Evolutionary conservation across 2,329 filamentous ascomycete genomes (phyloP), one percentile per base, ranked within the genome.

Genomic region (Colletotrichum somersetense): DNA sequence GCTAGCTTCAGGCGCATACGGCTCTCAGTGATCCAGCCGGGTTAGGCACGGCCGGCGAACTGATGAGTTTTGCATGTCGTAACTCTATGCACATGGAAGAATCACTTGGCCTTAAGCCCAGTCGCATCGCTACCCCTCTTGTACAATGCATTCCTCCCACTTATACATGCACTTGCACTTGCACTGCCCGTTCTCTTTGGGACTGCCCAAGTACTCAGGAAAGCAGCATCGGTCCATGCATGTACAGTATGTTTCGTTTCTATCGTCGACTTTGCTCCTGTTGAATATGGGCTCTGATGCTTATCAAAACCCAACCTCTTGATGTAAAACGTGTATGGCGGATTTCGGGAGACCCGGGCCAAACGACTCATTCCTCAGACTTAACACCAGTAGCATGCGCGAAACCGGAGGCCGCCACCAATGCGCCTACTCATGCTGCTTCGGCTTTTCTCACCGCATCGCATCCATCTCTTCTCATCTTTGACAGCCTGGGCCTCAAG

Each of bases 71-170:
- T 57, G 33, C 53, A 55, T 63, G 63, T 50, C n/a, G 52, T 57
- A 63, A 64, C 66, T 48, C 20, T 44, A 26, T 46, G 53, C 53
- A 69, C 42, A n/a, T n/a, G 61, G 35, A 53, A 59, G 53, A 65
- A 58, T 46, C 67, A 59, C 35, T 44, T 18, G 14, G 48, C 50
- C 48, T 40, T 23, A 26, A 44, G 20, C 30, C 30, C 7, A 33
- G 35, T 61, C 38, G n/a, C 23, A 56, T 56, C 40, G 11, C 11
- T 42, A 40, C 40, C 48, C 62, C 40, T 18, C 18, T 48, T 38
- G 5, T 40, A 66, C 56, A 57, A 56, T 67, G 56, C 48, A 65
- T 66, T 16, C 4, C 65, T 11, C 12, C 16, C 10, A 26, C 14
- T 5, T 52, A 6, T 63, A 38, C 46, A 18, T 48, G n/a, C 8